phyloP scores from a whole-genome alignment of 2,329 filamentous ascomycete species.

The Cylindrodendrum hubeiense region DNA sequence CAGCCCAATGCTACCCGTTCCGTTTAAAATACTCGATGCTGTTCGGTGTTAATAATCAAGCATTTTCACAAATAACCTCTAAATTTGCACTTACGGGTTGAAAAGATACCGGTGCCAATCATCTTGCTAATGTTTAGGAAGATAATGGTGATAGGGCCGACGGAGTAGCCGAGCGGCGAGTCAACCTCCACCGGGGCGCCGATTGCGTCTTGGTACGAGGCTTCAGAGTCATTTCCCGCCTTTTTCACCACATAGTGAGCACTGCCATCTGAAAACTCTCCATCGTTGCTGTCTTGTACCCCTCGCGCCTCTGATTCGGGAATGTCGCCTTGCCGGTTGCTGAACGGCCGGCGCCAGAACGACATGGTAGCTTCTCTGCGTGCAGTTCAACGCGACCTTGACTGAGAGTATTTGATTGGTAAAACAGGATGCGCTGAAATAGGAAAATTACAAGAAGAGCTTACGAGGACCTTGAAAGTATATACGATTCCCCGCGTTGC shows the following conservation, averaged over 20 bases:
- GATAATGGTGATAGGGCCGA: slow-evolving; percentile 66
- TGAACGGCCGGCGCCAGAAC: slow-evolving; percentile 36
- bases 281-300: slow-evolving; percentile 5
- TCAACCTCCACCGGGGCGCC: slow-evolving; percentile 70
- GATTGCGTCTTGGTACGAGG: slow-evolving; percentile 69
- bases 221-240: slow-evolving; percentile 61
- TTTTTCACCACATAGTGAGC: slow-evolving; percentile 30
- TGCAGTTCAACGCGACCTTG: not conserved
- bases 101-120: slow-evolving; percentile 73
- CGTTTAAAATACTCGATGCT: slow-evolving; percentile 69
- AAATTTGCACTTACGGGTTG: slow-evolving; percentile 63
- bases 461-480: not conserved
- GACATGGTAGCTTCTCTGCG: slow-evolving; percentile 16
- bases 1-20: slow-evolving; percentile 73
- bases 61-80: not conserved
- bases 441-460: not conserved
- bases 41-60: not conserved
- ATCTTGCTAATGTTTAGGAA: slow-evolving; percentile 72
- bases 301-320: slow-evolving; percentile 30
- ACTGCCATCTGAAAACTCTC: slow-evolving; percentile 27
- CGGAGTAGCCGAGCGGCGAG: slow-evolving; percentile 70
- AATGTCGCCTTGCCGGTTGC: slow-evolving; percentile 21
- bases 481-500: not conserved
- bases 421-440: not conserved
- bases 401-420: not conserved